Evolutionary conservation across 1,139 yeast genomes (phyloP), one percentile per base, ranked within the genome.

Genomic region (Kodamaea arcana): DNA sequence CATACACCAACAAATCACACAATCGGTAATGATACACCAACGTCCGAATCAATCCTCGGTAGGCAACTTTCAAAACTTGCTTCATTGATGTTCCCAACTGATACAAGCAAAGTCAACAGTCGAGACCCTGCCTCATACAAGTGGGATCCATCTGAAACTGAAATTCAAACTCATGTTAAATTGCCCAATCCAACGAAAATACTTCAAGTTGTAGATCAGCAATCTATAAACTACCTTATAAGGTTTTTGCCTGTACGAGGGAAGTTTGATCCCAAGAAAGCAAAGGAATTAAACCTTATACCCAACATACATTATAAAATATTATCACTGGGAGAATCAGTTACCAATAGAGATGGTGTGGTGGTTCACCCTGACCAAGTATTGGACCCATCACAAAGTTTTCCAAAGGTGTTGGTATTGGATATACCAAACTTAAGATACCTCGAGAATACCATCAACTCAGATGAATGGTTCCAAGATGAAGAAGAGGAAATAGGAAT

Each of bases 181-280:
- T 51, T 65, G n/a, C 70, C 70, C 0, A 33, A 45, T 8, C 59
- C 61, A 1, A 29, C 42, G 3, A 34, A 42, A 4, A 30, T 55
- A 2, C 42, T 47, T 2, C 50, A 51, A 3, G 35, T 45, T 3
- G 24, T 30, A 10, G 36, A 44, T 12, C 73, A 67, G 40, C 48
- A 56, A 17, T 56, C 74, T 1, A 51, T 62, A 22, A 80, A 76
- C 44, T 90, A 83, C 55, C 67, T 84, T 16, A 65, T 92, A 4
- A 70, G 78, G 24, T 73, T 86, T 30, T 64, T 75, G 25, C 81
- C 94, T 0, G 64, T 78, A 0, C 67, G 96, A 47, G 98, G 99
- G 0, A 83, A 75, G 50, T 92, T 94, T 50, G 68, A 79, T 42
- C 75, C 78, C 0, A 61, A 65, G 6, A 78, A 70, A 47, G 97